Evolutionary conservation across 805 yeast species (phyloP).

Genomic region (Ogataea zsoltii): DNA sequence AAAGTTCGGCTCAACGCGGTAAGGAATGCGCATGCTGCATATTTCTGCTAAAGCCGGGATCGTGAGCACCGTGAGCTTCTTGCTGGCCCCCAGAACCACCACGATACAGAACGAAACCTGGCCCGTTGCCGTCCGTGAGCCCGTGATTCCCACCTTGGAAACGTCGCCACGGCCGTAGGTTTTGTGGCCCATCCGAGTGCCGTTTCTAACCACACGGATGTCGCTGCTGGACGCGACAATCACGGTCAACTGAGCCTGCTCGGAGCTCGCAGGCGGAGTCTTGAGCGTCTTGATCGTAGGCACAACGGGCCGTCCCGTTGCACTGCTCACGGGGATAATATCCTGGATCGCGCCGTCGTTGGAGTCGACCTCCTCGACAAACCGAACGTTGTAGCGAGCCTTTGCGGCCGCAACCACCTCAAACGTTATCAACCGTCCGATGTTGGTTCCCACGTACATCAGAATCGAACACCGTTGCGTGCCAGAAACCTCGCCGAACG

Average conservation of each 20-base stretch:
- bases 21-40: constrained; percentile 46
- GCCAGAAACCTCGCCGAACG: constrained; percentile 56
- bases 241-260: constrained; percentile 63
- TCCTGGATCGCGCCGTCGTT: constrained; percentile 53
- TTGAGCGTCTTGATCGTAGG: constrained; percentile 61
- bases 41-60: constrained; percentile 68
- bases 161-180: constrained; percentile 52
- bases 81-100: constrained; percentile 30
- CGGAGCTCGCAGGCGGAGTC: constrained; percentile 42
- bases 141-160: constrained; percentile 54
- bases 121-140: constrained; percentile 25
- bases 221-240: constrained; percentile 58
- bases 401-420: constrained; percentile 61
- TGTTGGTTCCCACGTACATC: constrained; percentile 72
- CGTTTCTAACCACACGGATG: constrained; percentile 60
- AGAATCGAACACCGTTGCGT: constrained; percentile 74
- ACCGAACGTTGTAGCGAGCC: constrained; percentile 62
- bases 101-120: constrained; percentile 32
- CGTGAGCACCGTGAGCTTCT: constrained; percentile 37
- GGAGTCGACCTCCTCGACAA: constrained; percentile 47
- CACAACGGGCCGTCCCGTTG: constrained; percentile 60
- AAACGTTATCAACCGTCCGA: constrained; percentile 68
- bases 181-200: constrained; percentile 65
- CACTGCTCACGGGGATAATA: constrained; percentile 58
- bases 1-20: constrained; percentile 40